Evolutionary conservation across 768 basidiomycete species (phyloP), one percentile per base, ranked within the genome.

Genomic region (Asterophora lycoperdoides): DNA sequence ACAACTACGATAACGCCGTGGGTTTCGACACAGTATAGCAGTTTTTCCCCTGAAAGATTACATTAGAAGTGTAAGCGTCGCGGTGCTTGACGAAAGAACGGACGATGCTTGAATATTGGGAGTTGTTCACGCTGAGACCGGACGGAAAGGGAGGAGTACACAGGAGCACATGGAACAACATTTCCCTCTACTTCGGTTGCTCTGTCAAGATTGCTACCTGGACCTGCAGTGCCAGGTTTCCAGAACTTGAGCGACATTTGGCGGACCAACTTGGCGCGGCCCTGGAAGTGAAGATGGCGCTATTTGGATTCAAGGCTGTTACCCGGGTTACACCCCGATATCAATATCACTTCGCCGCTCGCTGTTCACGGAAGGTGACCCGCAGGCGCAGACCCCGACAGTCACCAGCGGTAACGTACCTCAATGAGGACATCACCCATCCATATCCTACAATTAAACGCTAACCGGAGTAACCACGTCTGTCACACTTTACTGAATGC

Each of bases 51-150:
- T 94, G 62, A 18, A 13, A 18, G 20, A 54, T 49, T 8, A 37
- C 13, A 10, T 33, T 29, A 14, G 46, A 50, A 34, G 43, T 6
- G 19, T 32, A 6, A 23, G 6, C 7, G 33, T n/a, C n/a, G 29
- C 44, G 29, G 49, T 45, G n/a, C 23, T 38, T 23, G 23, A 23
- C 3, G 28, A 48, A 10, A 51, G 46, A 35, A 67, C 80, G 51
- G 54, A 86, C 94, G 79, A 65, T 99, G 90, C 63, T 90, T 93
- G 65, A 80, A 86, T 48, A 99, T 97, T 0, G 95, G 95, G 23
- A 98, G 72, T 4, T 82, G 72, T 64, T 90, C 84, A 41, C 94
- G 75, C 59, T 93, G 88, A 28, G 78, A 76, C 49, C 85, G 83
- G 13, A 93, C 72, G 4, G 86, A 80, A 8, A 86, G 67, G 11